A percentile compares a stretch with the other conserved stretches of the same genome.
Evolutionary conservation across 768 basidiomycete genomes (phyloP).

Genomic region (Rhodotorula diobovata): DNA sequence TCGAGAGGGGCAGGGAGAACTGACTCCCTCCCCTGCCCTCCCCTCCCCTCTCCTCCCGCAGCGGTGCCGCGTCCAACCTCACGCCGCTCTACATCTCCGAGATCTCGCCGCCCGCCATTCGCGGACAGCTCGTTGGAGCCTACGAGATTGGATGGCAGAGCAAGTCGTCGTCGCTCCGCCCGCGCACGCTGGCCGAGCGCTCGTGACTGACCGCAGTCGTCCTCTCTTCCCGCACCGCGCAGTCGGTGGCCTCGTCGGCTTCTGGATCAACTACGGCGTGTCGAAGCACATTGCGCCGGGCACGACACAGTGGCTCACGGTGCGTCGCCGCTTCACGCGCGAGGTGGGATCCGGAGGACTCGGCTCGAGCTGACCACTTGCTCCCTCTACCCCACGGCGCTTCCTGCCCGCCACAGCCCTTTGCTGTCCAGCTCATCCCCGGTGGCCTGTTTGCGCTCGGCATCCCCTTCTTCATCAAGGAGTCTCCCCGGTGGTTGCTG

Average conservation of each 20-base stretch:
- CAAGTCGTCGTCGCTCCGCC: slow-evolving; percentile 22
- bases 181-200: not conserved
- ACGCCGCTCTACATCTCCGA: slow-evolving; percentile 55
- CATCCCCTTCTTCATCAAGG: slow-evolving; percentile 45
- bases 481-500: slow-evolving; percentile 47
- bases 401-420: not conserved
- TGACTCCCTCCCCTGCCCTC: no score
- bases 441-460: slow-evolving; percentile 44
- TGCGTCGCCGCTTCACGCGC: not conserved
- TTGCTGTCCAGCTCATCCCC: slow-evolving; percentile 44
- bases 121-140: slow-evolving; percentile 53
- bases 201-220: not conserved
- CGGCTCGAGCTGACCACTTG: no score
- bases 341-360: no score
- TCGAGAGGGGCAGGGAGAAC: not conserved
- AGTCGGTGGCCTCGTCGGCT: slow-evolving; percentile 49
- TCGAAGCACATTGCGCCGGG: slow-evolving; percentile 45
- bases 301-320: slow-evolving; percentile 46
- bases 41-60: not conserved
- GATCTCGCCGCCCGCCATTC: slow-evolving; percentile 49
- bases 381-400: not conserved
- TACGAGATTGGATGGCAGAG: slow-evolving; percentile 53
- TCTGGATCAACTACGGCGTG: slow-evolving; percentile 44
- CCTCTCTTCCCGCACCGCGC: not conserved
- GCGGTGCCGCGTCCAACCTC: slow-evolving; percentile 42